Evolutionary conservation across 495 filamentous ascomycete species (phyloP), one percentile per base, ranked within the genome.

Genomic region (Friedmanniomyces endolithicus): DNA sequence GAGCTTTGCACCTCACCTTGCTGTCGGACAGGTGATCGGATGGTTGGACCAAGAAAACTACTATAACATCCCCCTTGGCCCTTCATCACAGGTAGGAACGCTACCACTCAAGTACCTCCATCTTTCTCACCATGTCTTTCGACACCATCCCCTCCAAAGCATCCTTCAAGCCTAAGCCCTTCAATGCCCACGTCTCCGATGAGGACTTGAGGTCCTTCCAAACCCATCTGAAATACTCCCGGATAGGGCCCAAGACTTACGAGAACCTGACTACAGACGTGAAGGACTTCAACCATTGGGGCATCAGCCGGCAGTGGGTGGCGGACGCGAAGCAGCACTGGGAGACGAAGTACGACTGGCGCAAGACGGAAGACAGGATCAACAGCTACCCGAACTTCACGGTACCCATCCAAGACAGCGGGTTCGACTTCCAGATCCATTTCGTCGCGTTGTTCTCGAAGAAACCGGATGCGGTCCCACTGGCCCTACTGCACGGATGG

Each of bases 381-480:
- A 86, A 88, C 68, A 72, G 64, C 11, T 77, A 83, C 57, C 80
- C 83, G 1, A 78, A 88, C 56, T 87, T 74, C 68, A 78, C 62
- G 0, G 68, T 71, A 11, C 60, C 67, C 2, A 67, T 86, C 23
- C 70, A 73, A 22, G 61, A 71, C 2, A 63, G 61, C 6, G 65
- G 68, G 23, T 61, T 67, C 4, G 54, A 63, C n/a, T 64, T 76
- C 24, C 63, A 67, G 0, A 70, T 87, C 7, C 83, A 85, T 58
- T 86, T 85, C 53, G 70, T 77, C 0, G 83, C 72, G 0, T 63
- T 86, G 0, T 83, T 85, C 59, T 84, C 81, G 0, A 62, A 73
- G 55, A 76, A 74, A 33, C 49, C 65, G 16, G 74, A 81, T 67
- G 84, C 82, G 3, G 67, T 82, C 17, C 84, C 84, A 0, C 59